Conservation (phyloP, 805 yeast species). For the Wickerhamiella azyma region DNA sequence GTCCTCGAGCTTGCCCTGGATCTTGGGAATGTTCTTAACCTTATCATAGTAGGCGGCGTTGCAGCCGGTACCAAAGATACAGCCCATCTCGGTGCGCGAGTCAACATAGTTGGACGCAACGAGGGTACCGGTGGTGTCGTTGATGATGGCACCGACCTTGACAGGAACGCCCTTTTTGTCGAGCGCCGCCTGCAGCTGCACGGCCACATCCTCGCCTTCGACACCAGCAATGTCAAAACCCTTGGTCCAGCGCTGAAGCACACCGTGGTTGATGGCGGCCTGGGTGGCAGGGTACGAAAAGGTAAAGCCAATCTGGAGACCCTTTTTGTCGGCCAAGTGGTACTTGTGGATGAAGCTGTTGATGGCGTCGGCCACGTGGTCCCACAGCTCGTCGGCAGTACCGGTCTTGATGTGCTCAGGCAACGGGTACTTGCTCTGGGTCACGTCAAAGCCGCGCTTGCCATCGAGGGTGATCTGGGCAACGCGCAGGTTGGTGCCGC, state of each 20-base stretch:
- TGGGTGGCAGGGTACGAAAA: constrained; percentile 77
- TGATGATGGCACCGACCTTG: constrained; percentile 79
- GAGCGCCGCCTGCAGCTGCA: constrained; percentile 71
- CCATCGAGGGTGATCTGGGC: constrained; percentile 79
- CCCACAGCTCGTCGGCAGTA: constrained; percentile 58
- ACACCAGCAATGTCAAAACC: constrained; percentile 90
- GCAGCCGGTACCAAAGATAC: constrained; percentile 94
- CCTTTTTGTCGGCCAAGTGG: constrained; percentile 42
- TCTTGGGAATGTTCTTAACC: constrained; percentile 61
- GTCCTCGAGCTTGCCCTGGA: constrained; percentile 50
- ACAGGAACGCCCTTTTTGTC: constrained; percentile 56
- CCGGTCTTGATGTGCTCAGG: constrained; percentile 73
- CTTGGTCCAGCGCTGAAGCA: constrained; percentile 92
- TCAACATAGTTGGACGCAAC: constrained; percentile 92
- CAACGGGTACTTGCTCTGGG: constrained; percentile 73
- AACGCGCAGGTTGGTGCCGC: constrained; percentile 93
- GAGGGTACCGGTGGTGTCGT: constrained; percentile 94
- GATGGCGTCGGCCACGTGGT: constrained; percentile 73
- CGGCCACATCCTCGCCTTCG: constrained; percentile 89
- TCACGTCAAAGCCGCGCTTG: constrained; percentile 66
- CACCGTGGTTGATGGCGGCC: constrained; percentile 67
- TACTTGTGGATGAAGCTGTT: constrained; percentile 59
- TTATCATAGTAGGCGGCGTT: constrained; percentile 91
- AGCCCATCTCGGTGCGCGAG: constrained; percentile 80
- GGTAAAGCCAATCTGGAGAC: constrained; percentile 82